Evolutionary conservation across 345 rosid species (phyloP).

Genomic region (Kernera saxatilis): DNA sequence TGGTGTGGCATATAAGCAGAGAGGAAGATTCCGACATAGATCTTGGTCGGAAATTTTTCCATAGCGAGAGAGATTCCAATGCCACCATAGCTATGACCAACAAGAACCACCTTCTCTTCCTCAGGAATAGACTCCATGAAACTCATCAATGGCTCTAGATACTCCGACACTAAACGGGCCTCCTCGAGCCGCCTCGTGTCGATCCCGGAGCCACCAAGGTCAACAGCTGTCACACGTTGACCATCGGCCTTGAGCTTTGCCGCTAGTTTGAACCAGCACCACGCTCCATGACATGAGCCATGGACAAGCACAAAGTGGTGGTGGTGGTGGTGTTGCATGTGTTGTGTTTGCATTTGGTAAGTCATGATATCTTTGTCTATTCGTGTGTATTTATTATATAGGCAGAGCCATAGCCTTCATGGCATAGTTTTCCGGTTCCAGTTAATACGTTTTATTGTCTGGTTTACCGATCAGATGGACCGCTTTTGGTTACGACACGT

Average conservation of each 20-base stretch:
- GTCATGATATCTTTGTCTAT: not conserved
- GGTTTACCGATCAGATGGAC: not conserved
- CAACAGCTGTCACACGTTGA: constrained; percentile 47
- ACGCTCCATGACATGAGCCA: constrained; percentile 56
- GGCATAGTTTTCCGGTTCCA: not conserved
- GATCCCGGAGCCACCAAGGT: constrained; percentile 46
- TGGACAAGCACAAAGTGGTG: constrained; percentile 59
- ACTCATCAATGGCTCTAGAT: constrained; percentile 48
- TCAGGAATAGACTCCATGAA: constrained; percentile 41
- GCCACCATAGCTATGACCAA: constrained; percentile 64
- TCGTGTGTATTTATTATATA: constrained; percentile 18
- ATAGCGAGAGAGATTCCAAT: constrained; percentile 39
- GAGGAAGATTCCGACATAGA: constrained; percentile 42
- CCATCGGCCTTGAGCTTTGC: constrained; percentile 39
- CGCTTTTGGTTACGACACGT: not conserved
- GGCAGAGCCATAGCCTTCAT: not conserved
- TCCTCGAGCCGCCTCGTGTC: constrained; percentile 30
- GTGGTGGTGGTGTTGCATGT: constrained; percentile 19
- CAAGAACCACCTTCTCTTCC: constrained; percentile 43
- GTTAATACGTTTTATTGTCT: not conserved
- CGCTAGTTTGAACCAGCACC: constrained; percentile 66
- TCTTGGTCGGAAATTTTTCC: constrained; percentile 50
- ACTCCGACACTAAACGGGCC: constrained; percentile 33
- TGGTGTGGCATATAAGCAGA: constrained; percentile 51
- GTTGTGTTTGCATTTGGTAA: constrained; percentile 17